A percentile compares a stretch with the other conserved stretches of the same genome.
These are phyloP conservation scores for Rheum nobile DNA, from an alignment of 148 eudicot genomes.

Conservation along the genomic window DNA sequence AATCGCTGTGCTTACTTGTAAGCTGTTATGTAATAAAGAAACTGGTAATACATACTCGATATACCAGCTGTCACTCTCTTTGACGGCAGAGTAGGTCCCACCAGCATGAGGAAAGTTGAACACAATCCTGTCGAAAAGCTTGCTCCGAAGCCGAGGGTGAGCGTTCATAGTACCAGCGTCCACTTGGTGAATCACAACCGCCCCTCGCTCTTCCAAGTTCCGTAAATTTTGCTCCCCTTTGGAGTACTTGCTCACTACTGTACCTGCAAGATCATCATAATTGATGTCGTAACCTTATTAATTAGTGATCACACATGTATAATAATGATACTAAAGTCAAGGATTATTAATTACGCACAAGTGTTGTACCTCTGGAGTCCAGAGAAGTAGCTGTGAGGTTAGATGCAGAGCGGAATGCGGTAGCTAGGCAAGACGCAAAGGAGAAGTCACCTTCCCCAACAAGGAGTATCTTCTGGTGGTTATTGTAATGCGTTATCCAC, in stretches of 20 bases:
- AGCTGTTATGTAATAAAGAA: no score
- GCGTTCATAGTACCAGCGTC: not conserved
- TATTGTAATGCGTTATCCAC: not conserved
- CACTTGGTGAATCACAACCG: not conserved
- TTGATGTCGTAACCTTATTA: no score
- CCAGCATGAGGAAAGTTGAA: slow-evolving; percentile 24
- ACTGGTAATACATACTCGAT: slow-evolving; percentile 9
- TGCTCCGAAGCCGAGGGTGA: not conserved
- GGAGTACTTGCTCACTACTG: not conserved
- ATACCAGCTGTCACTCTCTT: slow-evolving; percentile 1
- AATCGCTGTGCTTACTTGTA: no score
- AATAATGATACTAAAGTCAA: no score
- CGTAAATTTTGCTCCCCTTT: not conserved
- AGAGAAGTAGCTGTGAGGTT: not conserved
- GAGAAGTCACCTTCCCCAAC: slow-evolving; percentile 9
- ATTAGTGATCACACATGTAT: no score
- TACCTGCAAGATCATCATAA: not conserved
- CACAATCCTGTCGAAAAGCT: slow-evolving; percentile 18
- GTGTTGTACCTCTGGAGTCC: not conserved
- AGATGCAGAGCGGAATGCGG: not conserved
- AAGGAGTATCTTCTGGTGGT: not conserved
- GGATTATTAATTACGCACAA: no score
- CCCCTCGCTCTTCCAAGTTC: not conserved
- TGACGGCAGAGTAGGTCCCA: not conserved
- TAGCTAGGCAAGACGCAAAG: not conserved